Conservation (phyloP, 805 yeast species). For the Candida pseudoglaebosa region DNA sequence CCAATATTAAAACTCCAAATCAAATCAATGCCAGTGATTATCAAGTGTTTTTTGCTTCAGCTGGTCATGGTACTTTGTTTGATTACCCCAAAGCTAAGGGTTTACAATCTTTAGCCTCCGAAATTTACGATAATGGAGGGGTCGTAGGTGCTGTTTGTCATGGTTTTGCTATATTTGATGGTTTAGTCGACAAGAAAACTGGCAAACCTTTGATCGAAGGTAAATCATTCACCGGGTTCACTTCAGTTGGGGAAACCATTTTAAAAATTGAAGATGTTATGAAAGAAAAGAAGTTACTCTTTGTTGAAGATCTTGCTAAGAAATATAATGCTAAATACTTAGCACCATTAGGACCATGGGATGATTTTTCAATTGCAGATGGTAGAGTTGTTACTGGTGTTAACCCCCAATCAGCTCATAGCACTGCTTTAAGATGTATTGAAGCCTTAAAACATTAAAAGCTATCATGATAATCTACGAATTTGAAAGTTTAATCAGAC, state of each 20-base stretch:
- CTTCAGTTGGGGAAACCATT: slow-evolving; percentile 48
- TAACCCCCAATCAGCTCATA: slow-evolving; percentile 55
- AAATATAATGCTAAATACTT: slow-evolving; percentile 41
- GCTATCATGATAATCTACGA: too few species aligned
- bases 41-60: slow-evolving; percentile 56
- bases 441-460: slow-evolving; percentile 10
- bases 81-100: slow-evolving; percentile 53
- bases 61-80: slow-evolving; percentile 60
- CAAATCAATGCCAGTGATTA: slow-evolving; percentile 49
- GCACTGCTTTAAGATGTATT: slow-evolving; percentile 43
- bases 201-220: slow-evolving; percentile 48
- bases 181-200: slow-evolving; percentile 36
- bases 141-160: slow-evolving; percentile 67
- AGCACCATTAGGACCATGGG: slow-evolving; percentile 51
- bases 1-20: slow-evolving; percentile 43
- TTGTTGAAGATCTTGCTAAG: slow-evolving; percentile 36
- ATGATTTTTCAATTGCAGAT: slow-evolving; percentile 47
- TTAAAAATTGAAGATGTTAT: slow-evolving; percentile 19
- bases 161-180: slow-evolving; percentile 58
- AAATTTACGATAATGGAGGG: slow-evolving; percentile 49
- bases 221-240: slow-evolving; percentile 57
- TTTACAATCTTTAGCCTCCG: slow-evolving; percentile 42
- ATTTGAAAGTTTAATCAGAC: too few species aligned
- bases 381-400: slow-evolving; percentile 61
- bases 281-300: slow-evolving; percentile 20